phyloP scores from a whole-genome alignment of 768 basidiomycete genomes.

The Tubosaeta sp. region DNA sequence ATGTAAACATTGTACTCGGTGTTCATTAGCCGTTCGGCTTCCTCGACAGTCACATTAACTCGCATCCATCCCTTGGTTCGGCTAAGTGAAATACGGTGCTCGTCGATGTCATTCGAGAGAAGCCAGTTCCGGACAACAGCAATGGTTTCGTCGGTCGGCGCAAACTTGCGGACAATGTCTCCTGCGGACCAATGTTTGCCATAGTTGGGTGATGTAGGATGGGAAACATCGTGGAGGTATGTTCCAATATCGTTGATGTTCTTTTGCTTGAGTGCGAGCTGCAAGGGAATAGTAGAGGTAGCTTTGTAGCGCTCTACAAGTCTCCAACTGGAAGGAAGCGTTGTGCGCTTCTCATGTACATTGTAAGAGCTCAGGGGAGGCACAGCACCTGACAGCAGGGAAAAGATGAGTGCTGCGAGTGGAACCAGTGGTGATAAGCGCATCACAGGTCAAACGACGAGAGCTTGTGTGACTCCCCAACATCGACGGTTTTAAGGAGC shows the following conservation, averaged over 20 bases:
- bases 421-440: no score
- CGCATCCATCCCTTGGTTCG: slow-evolving; percentile 24
- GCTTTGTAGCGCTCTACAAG: slow-evolving; percentile 33
- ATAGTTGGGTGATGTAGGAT: slow-evolving; percentile 31
- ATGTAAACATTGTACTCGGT: slow-evolving; percentile 31
- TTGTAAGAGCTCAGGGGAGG: slow-evolving; percentile 17
- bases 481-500: no score
- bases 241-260: slow-evolving; percentile 26
- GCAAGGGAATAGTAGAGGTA: slow-evolving; percentile 24
- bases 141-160: slow-evolving; percentile 23
- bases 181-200: slow-evolving; percentile 28
- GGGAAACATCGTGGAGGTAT: slow-evolving; percentile 24
- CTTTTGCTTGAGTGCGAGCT: slow-evolving; percentile 30
- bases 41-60: slow-evolving; percentile 24
- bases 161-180: slow-evolving; percentile 23
- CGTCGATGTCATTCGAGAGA: slow-evolving; percentile 17
- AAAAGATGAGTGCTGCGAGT: slow-evolving; percentile 3
- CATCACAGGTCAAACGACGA: no score
- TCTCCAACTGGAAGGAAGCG: slow-evolving; percentile 34
- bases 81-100: slow-evolving; percentile 15
- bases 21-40: slow-evolving; percentile 30
- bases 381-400: slow-evolving; percentile 14
- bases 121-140: slow-evolving; percentile 27
- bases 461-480: no score
- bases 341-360: slow-evolving; percentile 39